These are phyloP conservation scores for Linanthus parryae DNA, from an alignment of 148 eudicot genomes.

Conservation along the genomic window DNA sequence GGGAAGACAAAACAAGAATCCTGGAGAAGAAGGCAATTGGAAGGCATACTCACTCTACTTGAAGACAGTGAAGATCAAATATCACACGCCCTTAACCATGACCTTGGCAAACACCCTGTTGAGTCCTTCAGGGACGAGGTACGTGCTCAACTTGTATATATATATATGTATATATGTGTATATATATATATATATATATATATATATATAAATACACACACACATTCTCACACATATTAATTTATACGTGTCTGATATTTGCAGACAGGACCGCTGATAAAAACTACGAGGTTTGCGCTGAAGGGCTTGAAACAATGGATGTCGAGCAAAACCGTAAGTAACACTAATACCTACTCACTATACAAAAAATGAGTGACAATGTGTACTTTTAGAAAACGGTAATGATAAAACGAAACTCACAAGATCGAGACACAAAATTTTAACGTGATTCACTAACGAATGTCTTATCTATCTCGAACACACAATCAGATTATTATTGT, in stretches of 20 bases:
- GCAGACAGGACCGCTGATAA: constrained; percentile 57
- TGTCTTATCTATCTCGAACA: no score
- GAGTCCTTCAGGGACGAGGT: constrained; percentile 8
- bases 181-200: background rate
- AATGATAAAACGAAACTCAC: no score
- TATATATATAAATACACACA: no score
- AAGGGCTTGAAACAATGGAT: constrained; percentile 56
- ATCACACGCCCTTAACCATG: background rate
- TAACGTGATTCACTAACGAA: no score
- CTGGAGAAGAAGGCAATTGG: constrained; percentile 4
- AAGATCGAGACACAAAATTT: no score
- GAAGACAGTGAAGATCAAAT: constrained; percentile 3
- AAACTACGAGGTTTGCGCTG: constrained; percentile 61
- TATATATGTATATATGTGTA: background rate
- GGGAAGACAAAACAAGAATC: constrained; percentile 7
- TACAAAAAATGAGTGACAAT: no score
- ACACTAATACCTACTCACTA: no score
- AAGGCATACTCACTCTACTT: constrained; percentile 4
- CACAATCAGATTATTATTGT: no score
- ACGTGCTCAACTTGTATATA: background rate
- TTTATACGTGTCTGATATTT: background rate
- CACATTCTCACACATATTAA: background rate
- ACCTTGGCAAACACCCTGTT: constrained; percentile 6
- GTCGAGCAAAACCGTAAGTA: constrained; percentile 55
- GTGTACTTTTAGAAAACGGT: no score